These are phyloP conservation scores for Rosellinia necatrix DNA, from an alignment of 2,329 filamentous ascomycete genomes.

Conservation along the genomic window DNA sequence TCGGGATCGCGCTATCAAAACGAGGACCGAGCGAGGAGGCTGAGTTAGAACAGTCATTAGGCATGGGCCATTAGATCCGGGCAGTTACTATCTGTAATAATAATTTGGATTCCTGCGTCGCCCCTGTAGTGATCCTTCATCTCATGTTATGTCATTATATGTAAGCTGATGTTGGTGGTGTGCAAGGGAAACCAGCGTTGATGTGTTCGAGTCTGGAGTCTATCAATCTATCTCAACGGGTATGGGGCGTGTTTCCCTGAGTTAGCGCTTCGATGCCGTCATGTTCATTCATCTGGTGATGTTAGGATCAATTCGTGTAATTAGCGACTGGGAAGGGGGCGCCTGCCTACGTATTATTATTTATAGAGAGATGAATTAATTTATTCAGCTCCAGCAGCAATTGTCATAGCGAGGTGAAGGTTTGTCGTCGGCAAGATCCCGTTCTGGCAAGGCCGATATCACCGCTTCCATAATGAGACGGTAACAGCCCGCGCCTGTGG, in stretches of 20 bases:
- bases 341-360: too few relatives aligned
- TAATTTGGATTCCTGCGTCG: not conserved
- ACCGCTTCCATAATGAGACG: constrained; percentile 5
- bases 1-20: too few relatives aligned
- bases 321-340: too few relatives aligned
- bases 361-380: too few relatives aligned
- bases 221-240: too few relatives aligned
- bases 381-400: not conserved
- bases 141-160: constrained; percentile 5
- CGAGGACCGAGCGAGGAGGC: too few relatives aligned
- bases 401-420: not conserved
- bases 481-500: constrained; percentile 10
- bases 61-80: too few relatives aligned
- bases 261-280: too few relatives aligned
- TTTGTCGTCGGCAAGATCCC: constrained; percentile 19
- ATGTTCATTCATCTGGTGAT: not conserved
- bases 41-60: too few relatives aligned
- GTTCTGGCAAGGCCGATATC: constrained; percentile 29
- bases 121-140: constrained; percentile 5
- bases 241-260: too few relatives aligned
- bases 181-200: not conserved
- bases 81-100: too few relatives aligned
- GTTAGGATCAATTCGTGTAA: not conserved
- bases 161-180: not conserved
- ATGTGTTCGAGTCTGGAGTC: too few relatives aligned